Conservation (phyloP, 2,329 filamentous ascomycete genomes). For the Trichoderma hamatum region DNA sequence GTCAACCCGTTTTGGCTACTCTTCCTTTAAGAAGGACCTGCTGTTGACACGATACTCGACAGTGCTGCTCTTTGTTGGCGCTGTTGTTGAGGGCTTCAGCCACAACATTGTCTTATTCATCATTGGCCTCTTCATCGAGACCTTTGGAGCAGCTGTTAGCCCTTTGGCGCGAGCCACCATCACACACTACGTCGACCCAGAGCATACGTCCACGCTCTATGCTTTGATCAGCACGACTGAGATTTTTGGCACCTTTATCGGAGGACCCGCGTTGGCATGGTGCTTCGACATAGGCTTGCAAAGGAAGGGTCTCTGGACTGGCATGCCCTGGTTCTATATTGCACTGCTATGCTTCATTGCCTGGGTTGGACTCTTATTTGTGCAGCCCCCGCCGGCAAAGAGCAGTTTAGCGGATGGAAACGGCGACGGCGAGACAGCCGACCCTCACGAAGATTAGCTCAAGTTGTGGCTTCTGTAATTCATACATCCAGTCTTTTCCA, state of each 20-base stretch:
- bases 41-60: constrained; percentile 42
- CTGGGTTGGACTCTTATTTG: constrained; percentile 38
- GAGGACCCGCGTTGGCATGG: constrained; percentile 46
- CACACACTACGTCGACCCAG: constrained; percentile 43
- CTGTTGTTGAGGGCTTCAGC: constrained; percentile 42
- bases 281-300: constrained; percentile 44
- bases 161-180: constrained; percentile 47
- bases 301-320: constrained; percentile 42
- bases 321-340: constrained; percentile 47
- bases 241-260: constrained; percentile 45
- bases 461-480: neutral
- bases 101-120: constrained; percentile 41
- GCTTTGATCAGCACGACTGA: constrained; percentile 47
- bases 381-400: constrained; percentile 38
- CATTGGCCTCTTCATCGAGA: constrained; percentile 42
- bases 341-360: constrained; percentile 37
- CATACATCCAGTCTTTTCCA: neutral
- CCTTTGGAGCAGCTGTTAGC: constrained; percentile 44
- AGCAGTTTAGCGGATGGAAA: constrained; percentile 28
- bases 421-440: constrained; percentile 23
- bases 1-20: constrained; percentile 40
- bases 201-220: constrained; percentile 47
- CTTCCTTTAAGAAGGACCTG: constrained; percentile 44
- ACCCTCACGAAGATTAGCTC: constrained; percentile 12
- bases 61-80: constrained; percentile 38